These are phyloP conservation scores for Pichia sp. DNA, from an alignment of 1,139 yeast genomes.

Conservation along the genomic window DNA sequence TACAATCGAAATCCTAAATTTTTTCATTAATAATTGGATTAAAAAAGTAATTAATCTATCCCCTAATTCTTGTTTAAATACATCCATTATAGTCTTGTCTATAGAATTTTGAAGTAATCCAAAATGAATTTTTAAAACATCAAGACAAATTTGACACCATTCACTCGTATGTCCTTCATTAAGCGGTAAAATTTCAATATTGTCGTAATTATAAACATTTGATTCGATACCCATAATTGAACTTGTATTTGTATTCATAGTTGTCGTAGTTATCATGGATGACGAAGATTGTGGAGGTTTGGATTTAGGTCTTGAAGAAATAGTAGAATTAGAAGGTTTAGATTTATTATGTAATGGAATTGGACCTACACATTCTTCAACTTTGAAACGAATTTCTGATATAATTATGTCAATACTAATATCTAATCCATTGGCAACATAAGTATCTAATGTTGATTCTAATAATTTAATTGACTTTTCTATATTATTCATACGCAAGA, in stretches of 20 bases:
- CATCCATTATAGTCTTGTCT: conserved; percentile 82
- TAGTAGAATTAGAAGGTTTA: conserved; percentile 2
- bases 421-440: conserved; percentile 88
- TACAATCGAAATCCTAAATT: conserved; percentile 61
- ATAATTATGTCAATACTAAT: conserved; percentile 84
- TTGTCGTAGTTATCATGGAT: neutral
- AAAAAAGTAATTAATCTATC: conserved; percentile 74
- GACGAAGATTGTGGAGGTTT: conserved; percentile 12
- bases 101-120: conserved; percentile 74
- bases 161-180: conserved; percentile 44
- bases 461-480: conserved; percentile 59
- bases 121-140: conserved; percentile 66
- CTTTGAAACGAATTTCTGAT: conserved; percentile 47
- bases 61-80: conserved; percentile 90
- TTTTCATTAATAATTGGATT: conserved; percentile 64
- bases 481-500: conserved; percentile 73
- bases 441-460: conserved; percentile 76
- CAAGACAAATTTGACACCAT: conserved; percentile 61
- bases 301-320: conserved; percentile 1
- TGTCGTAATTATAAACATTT: conserved; percentile 33
- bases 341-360: conserved; percentile 8
- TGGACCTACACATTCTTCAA: conserved; percentile 16
- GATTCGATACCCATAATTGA: conserved; percentile 3
- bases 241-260: neutral
- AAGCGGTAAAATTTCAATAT: conserved; percentile 17